Evolutionary conservation across 176 grass and related monocot species (phyloP).

Genomic region (Phoenix roebelenii): DNA sequence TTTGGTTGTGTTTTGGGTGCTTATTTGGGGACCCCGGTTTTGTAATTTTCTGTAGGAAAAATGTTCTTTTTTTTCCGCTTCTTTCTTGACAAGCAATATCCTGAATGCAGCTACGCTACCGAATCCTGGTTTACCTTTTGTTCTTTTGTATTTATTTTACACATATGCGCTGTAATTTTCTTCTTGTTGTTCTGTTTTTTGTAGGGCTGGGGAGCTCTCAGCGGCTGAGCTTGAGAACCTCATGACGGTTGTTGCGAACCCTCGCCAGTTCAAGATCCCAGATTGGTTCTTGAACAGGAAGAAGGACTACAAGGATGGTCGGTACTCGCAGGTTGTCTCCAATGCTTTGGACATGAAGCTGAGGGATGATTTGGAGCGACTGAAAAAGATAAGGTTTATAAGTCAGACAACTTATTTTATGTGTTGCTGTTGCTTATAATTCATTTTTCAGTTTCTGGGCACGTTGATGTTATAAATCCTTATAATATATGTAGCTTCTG

Average conservation of each 20-base stretch:
- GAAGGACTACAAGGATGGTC: conserved; percentile 15
- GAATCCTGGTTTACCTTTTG: too few species aligned
- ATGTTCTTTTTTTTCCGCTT: too few species aligned
- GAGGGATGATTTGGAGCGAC: conserved; percentile 9
- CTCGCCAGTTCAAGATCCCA: conserved; percentile 11
- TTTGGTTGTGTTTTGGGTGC: too few species aligned
- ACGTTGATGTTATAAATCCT: too few species aligned
- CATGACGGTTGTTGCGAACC: conserved; percentile 13
- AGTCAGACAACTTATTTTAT: too few species aligned
- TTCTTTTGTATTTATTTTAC: not conserved
- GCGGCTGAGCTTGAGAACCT: conserved; percentile 7
- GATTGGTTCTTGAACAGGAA: conserved; percentile 20
- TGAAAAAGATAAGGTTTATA: conserved; percentile 9
- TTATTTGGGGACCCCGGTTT: too few species aligned
- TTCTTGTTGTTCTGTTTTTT: not conserved
- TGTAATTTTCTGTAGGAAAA: too few species aligned
- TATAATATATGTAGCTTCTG: too few species aligned
- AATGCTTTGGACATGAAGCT: conserved; percentile 16
- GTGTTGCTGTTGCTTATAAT: too few species aligned
- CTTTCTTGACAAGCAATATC: too few species aligned
- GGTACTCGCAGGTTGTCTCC: conserved; percentile 14
- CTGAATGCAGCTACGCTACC: too few species aligned
- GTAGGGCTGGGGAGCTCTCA: conserved; percentile 5
- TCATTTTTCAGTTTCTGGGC: too few species aligned
- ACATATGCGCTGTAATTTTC: not conserved